Base-by-base conservation (phyloP, 306 rosid genomes). In the Prunus campanulata region DNA sequence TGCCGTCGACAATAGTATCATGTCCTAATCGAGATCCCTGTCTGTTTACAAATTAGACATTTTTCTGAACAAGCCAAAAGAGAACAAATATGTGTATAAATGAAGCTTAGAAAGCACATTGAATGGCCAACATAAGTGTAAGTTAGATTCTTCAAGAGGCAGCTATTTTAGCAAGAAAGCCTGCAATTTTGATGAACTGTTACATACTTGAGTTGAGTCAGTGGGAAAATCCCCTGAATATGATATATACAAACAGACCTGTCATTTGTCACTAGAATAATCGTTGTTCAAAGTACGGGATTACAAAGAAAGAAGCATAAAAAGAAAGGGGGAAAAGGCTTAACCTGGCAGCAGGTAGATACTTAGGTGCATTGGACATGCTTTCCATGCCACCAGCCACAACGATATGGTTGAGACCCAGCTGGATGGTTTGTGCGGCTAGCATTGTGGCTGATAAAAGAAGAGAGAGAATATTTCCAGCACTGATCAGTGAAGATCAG, bases 351-450 rank as follows among this genome's bases (percentile, higher is more conserved):
- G 81, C 86, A 48, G 82, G 79, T 16, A 94, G 81, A 83, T 94
- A 92, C 83, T 94, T 94, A 18, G 98, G 98, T 25, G 90, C 87
- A 79, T 92, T 94, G 30, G 96, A 94, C 98, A 91, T 94, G 86
- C 98, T 94, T 85, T 94, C 98, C 97, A 94, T 94, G 63, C 98
- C 98, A 71, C 97, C 98, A 60, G 83, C 83, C 30, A 94, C 97
- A 47, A 94, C 96, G 60, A 94, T 60, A 66, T 92, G 90, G 74
- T 92, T 87, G 74, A 48, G 19, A 69, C 96, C 97, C 59, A 82
- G 70, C 84, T 87, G 87, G 77, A 94, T 91, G 59, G 96, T 87
- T 77, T 84, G 97, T 48, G 98, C 96, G 29, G 98, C 98, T 68
- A 91, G 55, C 98, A 92, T 94, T 68, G 89, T 78, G 27, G 97